phyloP scores from a whole-genome alignment of 1,139 yeast species.

The Scheffersomyces illinoinensis region DNA sequence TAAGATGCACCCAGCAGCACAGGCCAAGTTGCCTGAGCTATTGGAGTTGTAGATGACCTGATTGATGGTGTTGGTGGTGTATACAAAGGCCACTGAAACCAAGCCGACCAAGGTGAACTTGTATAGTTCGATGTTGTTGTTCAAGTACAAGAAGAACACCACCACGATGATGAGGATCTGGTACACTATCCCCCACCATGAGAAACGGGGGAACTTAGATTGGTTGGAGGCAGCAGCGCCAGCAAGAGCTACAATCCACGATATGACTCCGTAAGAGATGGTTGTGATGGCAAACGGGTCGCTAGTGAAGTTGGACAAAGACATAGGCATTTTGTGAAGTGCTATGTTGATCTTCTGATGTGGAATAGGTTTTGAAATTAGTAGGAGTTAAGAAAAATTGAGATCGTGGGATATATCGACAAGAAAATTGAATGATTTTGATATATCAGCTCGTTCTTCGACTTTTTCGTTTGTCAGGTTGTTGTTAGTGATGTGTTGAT shows the following conservation, averaged over 20 bases:
- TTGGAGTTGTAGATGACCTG: constrained; percentile 68
- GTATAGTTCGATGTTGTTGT: constrained; percentile 71
- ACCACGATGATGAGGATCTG: constrained; percentile 61
- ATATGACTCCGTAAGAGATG: constrained; percentile 56
- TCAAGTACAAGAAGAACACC: constrained; percentile 61
- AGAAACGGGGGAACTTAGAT: constrained; percentile 66
- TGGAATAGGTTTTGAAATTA: not conserved
- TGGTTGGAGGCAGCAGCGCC: constrained; percentile 73
- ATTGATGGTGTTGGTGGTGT: constrained; percentile 81
- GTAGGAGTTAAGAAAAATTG: not conserved
- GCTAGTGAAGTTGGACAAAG: constrained; percentile 54
- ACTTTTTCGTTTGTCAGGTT: not conserved
- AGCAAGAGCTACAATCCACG: constrained; percentile 86
- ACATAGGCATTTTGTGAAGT: constrained; percentile 32
- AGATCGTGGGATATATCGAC: not conserved
- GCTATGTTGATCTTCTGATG: not conserved
- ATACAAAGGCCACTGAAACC: constrained; percentile 68
- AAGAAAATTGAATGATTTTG: not conserved
- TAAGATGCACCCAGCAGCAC: constrained; percentile 89
- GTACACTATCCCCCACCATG: constrained; percentile 98
- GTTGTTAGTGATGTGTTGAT: not conserved
- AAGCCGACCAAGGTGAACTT: constrained; percentile 60
- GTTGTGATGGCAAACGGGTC: constrained; percentile 77
- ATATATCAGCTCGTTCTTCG: not conserved
- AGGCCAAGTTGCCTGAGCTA: constrained; percentile 70